Evolutionary conservation across 805 yeast species (phyloP), one percentile per base, ranked within the genome.

Genomic region (Yamadazyma akitaensis): DNA sequence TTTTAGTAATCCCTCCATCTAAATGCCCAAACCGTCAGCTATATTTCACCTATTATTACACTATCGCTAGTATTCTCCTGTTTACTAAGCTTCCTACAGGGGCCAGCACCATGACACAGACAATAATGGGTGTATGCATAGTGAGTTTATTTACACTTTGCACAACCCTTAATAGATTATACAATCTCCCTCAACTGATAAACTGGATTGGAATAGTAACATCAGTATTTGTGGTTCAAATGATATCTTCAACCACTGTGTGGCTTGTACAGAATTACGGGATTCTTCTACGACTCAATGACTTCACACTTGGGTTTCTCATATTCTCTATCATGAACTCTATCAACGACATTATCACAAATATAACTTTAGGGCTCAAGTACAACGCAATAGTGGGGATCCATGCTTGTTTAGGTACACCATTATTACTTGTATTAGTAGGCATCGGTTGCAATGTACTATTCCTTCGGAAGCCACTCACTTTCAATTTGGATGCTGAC

Each of bases 321-420:
- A 62, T 77, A 2, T 67, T 79, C 46, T 71, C 82, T 3, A 53
- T 77, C 21, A 76, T 79, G 30, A 79, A 78, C 50, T 77, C 80
- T 4, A 61, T 77, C 30, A 80, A 79, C 24, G 83, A 79, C 51
- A 58, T 78, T 32, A 66, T 78, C 26, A 72, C 80, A n/a, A 77
- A 79, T 50, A 55, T 69, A 2, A 73, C 81, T 8, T 59, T 79
- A 12, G 71, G 79, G 7, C 54, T 71, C 8, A 71, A 71, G 10
- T 51, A 63, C 13, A 56, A 62, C 39, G 68, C 73, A 2, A 51
- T 62, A 7, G 55, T 67, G 13, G 82, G 82, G 0, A 58, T 79
- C 8, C 75, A 74, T 51, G 72, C 83, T 0, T 77, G 82, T 51
- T 65, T 78, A 47, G 83, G 84, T 1, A 74, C 83, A 1, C 81